phyloP scores from a whole-genome alignment of 2,329 filamentous ascomycete genomes.

The Camptophora hylomeconis region DNA sequence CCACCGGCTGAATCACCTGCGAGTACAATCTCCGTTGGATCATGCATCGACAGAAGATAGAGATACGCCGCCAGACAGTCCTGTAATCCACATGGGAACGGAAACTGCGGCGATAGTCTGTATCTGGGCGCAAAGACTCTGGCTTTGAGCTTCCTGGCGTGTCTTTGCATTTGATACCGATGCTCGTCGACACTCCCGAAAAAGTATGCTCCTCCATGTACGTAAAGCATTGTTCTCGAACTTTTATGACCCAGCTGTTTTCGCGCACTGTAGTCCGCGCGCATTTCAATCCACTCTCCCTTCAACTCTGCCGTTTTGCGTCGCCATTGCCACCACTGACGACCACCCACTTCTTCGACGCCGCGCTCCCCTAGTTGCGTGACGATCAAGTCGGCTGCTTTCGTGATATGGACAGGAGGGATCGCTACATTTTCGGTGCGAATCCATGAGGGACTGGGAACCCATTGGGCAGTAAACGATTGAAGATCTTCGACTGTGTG shows the following conservation, averaged over 20 bases:
- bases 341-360: conserved; percentile 62
- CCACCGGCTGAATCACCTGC: conserved; percentile 90
- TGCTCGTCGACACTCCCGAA: conserved; percentile 95
- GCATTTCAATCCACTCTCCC: conserved; percentile 97
- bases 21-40: conserved; percentile 69
- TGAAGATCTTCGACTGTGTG: conserved; percentile 91
- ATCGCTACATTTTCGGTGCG: conserved; percentile 60
- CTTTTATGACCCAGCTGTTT: conserved; percentile 47
- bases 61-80: conserved; percentile 85
- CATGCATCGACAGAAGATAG: conserved; percentile 61
- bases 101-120: conserved; percentile 81
- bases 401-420: conserved; percentile 46
- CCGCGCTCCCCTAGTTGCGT: conserved; percentile 68
- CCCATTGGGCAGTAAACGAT: conserved; percentile 80
- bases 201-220: conserved; percentile 90
- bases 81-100: conserved; percentile 83
- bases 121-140: conserved; percentile 79
- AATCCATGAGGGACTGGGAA: conserved; percentile 80
- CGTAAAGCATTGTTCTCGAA: conserved; percentile 76
- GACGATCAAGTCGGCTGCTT: conserved; percentile 54
- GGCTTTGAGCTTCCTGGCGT: conserved; percentile 86
- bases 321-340: conserved; percentile 83
- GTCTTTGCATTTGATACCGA: conserved; percentile 93
- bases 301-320: conserved; percentile 51
- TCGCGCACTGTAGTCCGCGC: conserved; percentile 60